Percentiles rank a stretch among this genome's conserved stretches.
Conservation (phyloP, 805 yeast genomes). For the Teunomyces funiuensis region DNA sequence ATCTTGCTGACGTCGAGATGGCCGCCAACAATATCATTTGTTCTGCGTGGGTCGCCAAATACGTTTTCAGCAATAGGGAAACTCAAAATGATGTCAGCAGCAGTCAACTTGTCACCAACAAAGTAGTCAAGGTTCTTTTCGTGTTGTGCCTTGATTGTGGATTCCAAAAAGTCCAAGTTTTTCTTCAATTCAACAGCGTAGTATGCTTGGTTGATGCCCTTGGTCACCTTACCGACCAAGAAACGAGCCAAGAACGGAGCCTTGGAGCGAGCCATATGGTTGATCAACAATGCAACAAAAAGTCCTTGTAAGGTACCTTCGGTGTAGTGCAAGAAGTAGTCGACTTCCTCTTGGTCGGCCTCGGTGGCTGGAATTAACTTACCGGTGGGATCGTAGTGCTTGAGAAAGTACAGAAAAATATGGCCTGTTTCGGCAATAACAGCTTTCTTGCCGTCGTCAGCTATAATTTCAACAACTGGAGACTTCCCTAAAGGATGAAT, state of each 20-base stretch:
- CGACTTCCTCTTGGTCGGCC: slow-evolving; percentile 37
- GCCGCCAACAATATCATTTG: slow-evolving; percentile 2
- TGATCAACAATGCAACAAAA: slow-evolving; percentile 24
- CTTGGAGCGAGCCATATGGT: slow-evolving; percentile 20
- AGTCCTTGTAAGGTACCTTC: slow-evolving; percentile 26
- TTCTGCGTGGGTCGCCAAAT: slow-evolving; percentile 10
- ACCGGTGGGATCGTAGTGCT: slow-evolving; percentile 43
- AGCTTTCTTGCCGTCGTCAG: slow-evolving; percentile 15
- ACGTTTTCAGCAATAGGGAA: slow-evolving; percentile 30
- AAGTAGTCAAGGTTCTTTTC: slow-evolving; percentile 18
- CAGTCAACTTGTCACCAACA: slow-evolving; percentile 38
- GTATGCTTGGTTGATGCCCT: slow-evolving; percentile 24
- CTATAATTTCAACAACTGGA: slow-evolving; percentile 30
- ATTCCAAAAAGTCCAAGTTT: slow-evolving; percentile 31
- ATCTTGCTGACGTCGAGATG: slow-evolving; percentile 7
- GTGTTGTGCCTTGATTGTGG: slow-evolving; percentile 24
- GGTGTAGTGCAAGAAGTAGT: slow-evolving; percentile 25
- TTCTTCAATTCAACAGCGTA: slow-evolving; percentile 23
- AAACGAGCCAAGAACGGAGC: slow-evolving; percentile 29
- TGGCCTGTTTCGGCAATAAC: slow-evolving; percentile 56
- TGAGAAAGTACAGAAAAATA: slow-evolving; percentile 52
- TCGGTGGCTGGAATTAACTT: slow-evolving; percentile 30
- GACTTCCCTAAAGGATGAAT: slow-evolving; percentile 41
- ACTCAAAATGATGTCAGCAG: slow-evolving; percentile 38
- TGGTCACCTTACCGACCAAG: slow-evolving; percentile 22